Evolutionary conservation across 83 land plant genomes (phyloP), one percentile per base, ranked within the genome.

Genomic region (Isoetes engelmannii): DNA sequence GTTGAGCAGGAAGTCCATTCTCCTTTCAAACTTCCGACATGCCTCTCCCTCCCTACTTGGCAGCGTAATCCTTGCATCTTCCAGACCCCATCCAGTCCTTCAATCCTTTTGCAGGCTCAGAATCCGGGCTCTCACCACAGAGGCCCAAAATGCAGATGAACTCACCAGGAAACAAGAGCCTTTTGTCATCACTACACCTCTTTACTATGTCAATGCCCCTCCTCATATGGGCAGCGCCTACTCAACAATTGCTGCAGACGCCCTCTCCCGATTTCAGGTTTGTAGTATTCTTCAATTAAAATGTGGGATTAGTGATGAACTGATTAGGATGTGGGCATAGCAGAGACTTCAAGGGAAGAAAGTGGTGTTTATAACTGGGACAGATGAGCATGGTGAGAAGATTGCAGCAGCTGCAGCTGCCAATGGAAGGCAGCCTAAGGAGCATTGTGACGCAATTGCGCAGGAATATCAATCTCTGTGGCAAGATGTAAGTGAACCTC

Each of bases 161-260:
- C 37, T 28, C 37, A 28, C 37, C 37, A 28, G 37, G 37, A 28
- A 28, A 28, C 37, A 28, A 28, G 81, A 85, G 67, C 71, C 84
- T 50, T 95, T 89, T 47, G 91, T 92, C n/a, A 68, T 92, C 67
- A 95, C 97, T 4, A 92, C 95, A 9, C 97, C 99, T 6, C 85
- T 95, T 20, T 95, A 92, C 62, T 95, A 95, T 72, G 99, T 89
- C 8, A 95, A 95, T 63, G 99, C 99, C 19, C 83, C 99, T 51
- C 99, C 99, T 10, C 99, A 95, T 57, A 95, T 92, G 99, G 99
- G 99, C 17, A 95, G 99, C 74, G 99, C 99, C 20, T 95, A 95
- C 71, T 90, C 99, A 49, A 95, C 99, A 74, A 95, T 95, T 45
- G 99, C 97, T 4, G 99, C 94, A 4, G 97, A 95, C 68, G 91